Base-by-base conservation (phyloP, 768 basidiomycete species). In the Trametes meyenii region DNA sequence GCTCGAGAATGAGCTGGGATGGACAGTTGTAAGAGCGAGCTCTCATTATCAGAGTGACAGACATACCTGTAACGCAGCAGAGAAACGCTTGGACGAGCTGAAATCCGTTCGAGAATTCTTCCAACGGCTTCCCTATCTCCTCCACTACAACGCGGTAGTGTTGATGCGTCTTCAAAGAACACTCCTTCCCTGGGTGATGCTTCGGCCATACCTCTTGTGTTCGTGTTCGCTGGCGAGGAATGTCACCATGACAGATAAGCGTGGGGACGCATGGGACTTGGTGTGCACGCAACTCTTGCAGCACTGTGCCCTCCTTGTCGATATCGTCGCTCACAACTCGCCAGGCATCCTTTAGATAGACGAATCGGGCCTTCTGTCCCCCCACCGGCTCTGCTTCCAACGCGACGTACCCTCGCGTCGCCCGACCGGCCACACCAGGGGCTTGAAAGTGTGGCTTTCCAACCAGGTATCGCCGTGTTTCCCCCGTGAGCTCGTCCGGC, bases 341-440 rank as follows among this genome's bases (percentile, higher is more conserved):
- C 61, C 61, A 62, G 2, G 38, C 23, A 52, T 62, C 61, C 54
- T 56, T 62, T 16, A 62, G 26, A 19, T 50, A 62, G 14, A 56
- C 61, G 8, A 62, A 24, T 33, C 29, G 29, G 29, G 29, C 29
- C 23, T 26, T 24, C 10, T 26, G 21, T 21, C 12, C 24, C 19
- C 21, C 13, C 6, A 23, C 21, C n/a, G 14, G 38, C 44, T 35
- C 17, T 24, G 55, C 23, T 16, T 56, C 54, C 36, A 39, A 29
- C 7, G 61, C 61, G 16, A 62, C 40, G 33, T 62, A 62, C n/a
- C 61, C 45, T 14, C 38, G 53, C 10, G 60, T 61, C 4, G 51
- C 42, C 2, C 52, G 60, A 1, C 60, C 44, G 2, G 36, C 42
- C 3, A 45, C 52, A 0, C 43, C 53, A 19, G 23, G 4, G 17